Base-by-base conservation (phyloP, 139 green algal genomes). In the Medakamo hakoo region DNA sequence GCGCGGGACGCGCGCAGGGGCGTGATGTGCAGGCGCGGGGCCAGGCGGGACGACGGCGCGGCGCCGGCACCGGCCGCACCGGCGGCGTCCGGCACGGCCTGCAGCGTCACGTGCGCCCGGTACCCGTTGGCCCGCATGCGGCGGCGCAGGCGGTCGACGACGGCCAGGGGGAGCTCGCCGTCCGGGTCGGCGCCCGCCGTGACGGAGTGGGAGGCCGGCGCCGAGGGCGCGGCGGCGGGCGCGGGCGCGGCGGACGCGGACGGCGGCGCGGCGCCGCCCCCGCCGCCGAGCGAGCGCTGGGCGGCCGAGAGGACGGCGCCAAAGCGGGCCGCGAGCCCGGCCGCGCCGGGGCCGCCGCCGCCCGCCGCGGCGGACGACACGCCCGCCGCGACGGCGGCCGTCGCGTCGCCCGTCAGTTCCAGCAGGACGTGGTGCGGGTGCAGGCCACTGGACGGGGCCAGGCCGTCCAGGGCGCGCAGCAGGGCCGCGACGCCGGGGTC, bases 1-100 rank as follows among this genome's bases (percentile, higher is more conserved):
- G 86, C 63, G 19, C 86, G 78, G 29, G 55, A 79, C 62, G 73
- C 80, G 27, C 86, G 79, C 65, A 91, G 66, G 26, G 88, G 88
- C 3, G 84, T 91, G 67, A 93, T 73, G 72, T 95, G 87, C 67
- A 94, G 69, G 40, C 61, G 29, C 40, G 67, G 63, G 27, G 68
- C 48, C 32, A 78, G 55, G 14, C 60, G 61, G n/a, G 65, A 62
- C 4, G 71, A 58, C 20, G 63, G 63, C 23, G 55, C 55, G 16
- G 3, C 52, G 59, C 4, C 23, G 30, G 55, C 29, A 59, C 4
- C 1, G 32, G 25, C 21, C 26, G 26, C 26, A 18, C 20, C 16
- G 5, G 16, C 27, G 49, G 3, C 49, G 26, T 49, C 24, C 14
- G 62, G 25, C 29, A 72, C 60, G 27, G 71, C 48, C 68, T 79